phyloP scores from a whole-genome alignment of 371 early-diverging fungal genomes.

The Mortierella sp. region DNA sequence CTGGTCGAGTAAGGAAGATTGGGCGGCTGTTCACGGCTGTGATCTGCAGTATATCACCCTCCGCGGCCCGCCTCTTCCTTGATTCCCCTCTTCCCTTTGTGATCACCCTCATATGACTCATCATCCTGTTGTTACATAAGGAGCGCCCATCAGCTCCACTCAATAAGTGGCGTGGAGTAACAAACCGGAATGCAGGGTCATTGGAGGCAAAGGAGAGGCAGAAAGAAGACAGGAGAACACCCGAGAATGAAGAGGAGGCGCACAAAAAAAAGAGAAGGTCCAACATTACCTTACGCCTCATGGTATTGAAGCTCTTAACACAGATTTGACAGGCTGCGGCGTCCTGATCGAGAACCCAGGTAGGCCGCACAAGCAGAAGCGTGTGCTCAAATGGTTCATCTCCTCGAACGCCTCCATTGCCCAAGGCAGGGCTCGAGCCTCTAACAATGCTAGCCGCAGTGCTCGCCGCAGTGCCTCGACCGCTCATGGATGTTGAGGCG shows the following conservation, averaged over 20 bases:
- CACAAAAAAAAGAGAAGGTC: not conserved
- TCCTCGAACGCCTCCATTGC: constrained; percentile 15
- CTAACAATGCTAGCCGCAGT: constrained; percentile 17
- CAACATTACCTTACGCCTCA: constrained; percentile 49
- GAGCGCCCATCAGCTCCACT: too few relatives aligned
- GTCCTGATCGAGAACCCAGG: constrained; percentile 50
- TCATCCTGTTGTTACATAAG: constrained; percentile 1
- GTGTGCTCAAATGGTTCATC: constrained; percentile 50
- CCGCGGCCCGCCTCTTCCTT: not conserved
- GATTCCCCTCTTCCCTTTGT: not conserved
- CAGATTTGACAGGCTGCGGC: constrained; percentile 48
- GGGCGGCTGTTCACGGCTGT: too few relatives aligned
- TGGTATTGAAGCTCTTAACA: constrained; percentile 37
- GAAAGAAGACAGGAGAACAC: constrained; percentile 4
- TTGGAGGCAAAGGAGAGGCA: too few relatives aligned
- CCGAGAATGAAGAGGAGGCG: not conserved
- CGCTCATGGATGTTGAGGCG: constrained; percentile 17
- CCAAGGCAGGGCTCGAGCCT: constrained; percentile 28
- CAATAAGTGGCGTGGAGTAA: too few relatives aligned
- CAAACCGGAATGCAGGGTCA: constrained; percentile 10
- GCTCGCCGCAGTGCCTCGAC: constrained; percentile 15
- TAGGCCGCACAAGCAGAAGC: constrained; percentile 37
- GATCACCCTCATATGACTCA: constrained; percentile 3
- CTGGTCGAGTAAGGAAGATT: too few relatives aligned
- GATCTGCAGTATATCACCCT: too few relatives aligned